phyloP scores from a whole-genome alignment of 169 alveolate genomes.

The Plasmodium falciparum region DNA sequence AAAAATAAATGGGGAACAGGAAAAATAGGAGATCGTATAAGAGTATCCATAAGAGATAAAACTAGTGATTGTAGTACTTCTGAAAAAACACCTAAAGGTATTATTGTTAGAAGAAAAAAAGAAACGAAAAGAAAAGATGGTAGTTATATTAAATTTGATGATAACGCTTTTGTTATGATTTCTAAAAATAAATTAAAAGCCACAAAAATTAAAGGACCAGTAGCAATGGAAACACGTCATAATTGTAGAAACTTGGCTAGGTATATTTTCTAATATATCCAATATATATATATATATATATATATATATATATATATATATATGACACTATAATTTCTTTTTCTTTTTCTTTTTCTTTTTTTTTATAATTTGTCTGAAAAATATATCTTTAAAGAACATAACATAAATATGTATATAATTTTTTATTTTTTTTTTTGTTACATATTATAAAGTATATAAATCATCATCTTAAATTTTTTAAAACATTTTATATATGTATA shows the following conservation, averaged over 20 bases:
- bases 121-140: conserved; percentile 87
- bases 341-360: too few relatives aligned
- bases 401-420: background rate
- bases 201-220: conserved; percentile 86
- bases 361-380: too few relatives aligned
- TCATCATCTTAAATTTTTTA: too few relatives aligned
- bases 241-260: conserved; percentile 82
- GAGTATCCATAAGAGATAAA: conserved; percentile 86
- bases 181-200: conserved; percentile 85
- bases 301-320: background rate
- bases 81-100: conserved; percentile 85
- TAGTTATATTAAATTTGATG: conserved; percentile 87
- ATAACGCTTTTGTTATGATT: conserved; percentile 86
- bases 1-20: conserved; percentile 87
- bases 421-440: too few relatives aligned
- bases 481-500: too few relatives aligned
- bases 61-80: conserved; percentile 79
- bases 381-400: background rate
- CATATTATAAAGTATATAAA: too few relatives aligned
- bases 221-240: conserved; percentile 86
- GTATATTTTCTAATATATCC: conserved; percentile 76
- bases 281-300: background rate
- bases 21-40: conserved; percentile 87
- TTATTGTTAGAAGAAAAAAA: conserved; percentile 84
- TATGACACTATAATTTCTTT: too few relatives aligned